phyloP scores from a whole-genome alignment of 768 basidiomycete species.

The Hydnum rufescens region DNA sequence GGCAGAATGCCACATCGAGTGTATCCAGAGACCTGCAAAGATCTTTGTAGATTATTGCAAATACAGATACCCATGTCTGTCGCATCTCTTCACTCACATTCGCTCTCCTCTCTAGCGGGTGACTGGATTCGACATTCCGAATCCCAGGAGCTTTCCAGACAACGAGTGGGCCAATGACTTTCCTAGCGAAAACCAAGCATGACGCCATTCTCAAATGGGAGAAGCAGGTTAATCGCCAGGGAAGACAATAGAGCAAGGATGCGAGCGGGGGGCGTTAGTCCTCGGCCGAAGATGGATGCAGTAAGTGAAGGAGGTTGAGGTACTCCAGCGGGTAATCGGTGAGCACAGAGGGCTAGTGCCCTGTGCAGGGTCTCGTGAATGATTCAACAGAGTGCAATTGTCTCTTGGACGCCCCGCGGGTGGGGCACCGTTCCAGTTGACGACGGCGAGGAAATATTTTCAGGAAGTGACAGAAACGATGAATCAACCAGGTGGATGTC shows the following conservation, averaged over 20 bases:
- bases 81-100: too few relatives aligned
- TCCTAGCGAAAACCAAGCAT: conserved; percentile 78
- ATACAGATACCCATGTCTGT: too few relatives aligned
- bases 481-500: conserved; percentile 33
- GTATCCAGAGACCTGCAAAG: too few relatives aligned
- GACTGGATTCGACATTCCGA: neutral
- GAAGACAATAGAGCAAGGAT: conserved; percentile 48
- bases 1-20: too few relatives aligned
- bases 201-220: conserved; percentile 84
- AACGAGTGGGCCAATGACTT: conserved; percentile 17
- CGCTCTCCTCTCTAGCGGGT: neutral
- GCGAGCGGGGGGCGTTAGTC: conserved; percentile 46
- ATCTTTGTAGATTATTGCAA: too few relatives aligned
- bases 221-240: conserved; percentile 61
- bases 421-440: conserved; percentile 27
- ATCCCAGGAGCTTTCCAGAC: conserved; percentile 12
- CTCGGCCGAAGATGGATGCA: conserved; percentile 46
- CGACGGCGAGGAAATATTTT: conserved; percentile 41
- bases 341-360: neutral
- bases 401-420: conserved; percentile 1
- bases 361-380: conserved; percentile 3
- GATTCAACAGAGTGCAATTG: too few relatives aligned
- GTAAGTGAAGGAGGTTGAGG: conserved; percentile 28
- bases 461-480: conserved; percentile 45
- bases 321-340: too few relatives aligned